Conservation (phyloP, 2,329 filamentous ascomycete genomes). For the Penicillium sp. region DNA sequence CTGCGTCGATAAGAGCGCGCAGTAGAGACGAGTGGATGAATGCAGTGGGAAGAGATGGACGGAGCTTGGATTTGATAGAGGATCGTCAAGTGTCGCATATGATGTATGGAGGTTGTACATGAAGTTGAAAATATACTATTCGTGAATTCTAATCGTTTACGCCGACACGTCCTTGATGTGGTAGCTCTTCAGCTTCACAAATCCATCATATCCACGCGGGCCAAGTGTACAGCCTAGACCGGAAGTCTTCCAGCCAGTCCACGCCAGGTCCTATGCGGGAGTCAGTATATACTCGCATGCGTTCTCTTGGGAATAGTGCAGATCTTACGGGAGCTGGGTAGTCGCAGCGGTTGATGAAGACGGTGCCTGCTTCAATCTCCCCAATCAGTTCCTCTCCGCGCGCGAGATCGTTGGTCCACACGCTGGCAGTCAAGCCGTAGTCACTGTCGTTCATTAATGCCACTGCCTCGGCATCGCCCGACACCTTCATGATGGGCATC, state of each 20-base stretch:
- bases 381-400: conserved; percentile 72
- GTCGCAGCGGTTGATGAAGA: conserved; percentile 90
- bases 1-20: neutral
- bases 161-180: conserved; percentile 76
- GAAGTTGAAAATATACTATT: no score
- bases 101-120: no score
- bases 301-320: neutral
- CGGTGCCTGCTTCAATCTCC: conserved; percentile 80
- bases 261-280: conserved; percentile 68
- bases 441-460: conserved; percentile 86
- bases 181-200: conserved; percentile 90
- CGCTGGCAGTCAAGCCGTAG: conserved; percentile 85
- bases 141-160: conserved; percentile 62
- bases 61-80: no score
- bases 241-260: conserved; percentile 94
- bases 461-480: conserved; percentile 73
- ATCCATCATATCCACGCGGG: conserved; percentile 65
- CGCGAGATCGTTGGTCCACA: conserved; percentile 83
- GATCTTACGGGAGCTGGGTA: conserved; percentile 77
- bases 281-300: conserved; percentile 1
- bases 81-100: no score
- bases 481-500: conserved; percentile 82
- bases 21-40: neutral
- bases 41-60: no score
- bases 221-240: conserved; percentile 84